Base-by-base conservation (phyloP, 139 green algal species). In the Picochlorum costavermella region DNA sequence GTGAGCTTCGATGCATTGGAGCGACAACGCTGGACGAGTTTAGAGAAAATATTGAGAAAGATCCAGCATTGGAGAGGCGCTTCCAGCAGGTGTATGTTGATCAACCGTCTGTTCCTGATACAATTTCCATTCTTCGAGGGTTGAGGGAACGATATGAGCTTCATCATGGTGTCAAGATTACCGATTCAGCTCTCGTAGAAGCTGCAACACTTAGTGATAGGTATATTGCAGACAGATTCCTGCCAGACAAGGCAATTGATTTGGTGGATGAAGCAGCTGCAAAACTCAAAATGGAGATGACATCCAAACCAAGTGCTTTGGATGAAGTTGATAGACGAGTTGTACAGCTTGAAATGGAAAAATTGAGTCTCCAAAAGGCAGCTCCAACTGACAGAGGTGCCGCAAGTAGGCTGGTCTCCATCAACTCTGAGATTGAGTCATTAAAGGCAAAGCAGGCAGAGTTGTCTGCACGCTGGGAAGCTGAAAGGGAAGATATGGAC, bases 201-300 rank as follows among this genome's bases (percentile, higher is more conserved):
- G 93, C 93, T 2, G 93, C 93, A 9, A 71, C 88, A 56, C 77
- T 98, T 40, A 80, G 73, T 46, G 91, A 98, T 75, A 73, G 92
- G n/a, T 98, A 97, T 84, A 96, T 98, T 75, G 77, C 77, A 13
- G 92, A 94, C 57, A 77, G 92, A 26, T 95, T 95, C 72, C 72
- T 94, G 71, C 87, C 87, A n/a, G 91, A 97, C 70, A 92, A 94
- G 69, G 88, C 91, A 4, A 97, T 97, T 65, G 91, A 97, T 75
- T 81, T 96, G 68, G 79, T 97, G 33, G 92, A 98, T 72, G 92
- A 98, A 79, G 82, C 89, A 2, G 92, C 91, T 0, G 93, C 93
- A 57, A 96, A 96, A 75, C 83, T 98, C 6, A 97, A 96, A 82
- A 98, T 99, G 94, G 94, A 99, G 84, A 98, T 98, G 80, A 99